Evolutionary conservation across 805 yeast genomes (phyloP).

Genomic region (Lipomyces yamadae): DNA sequence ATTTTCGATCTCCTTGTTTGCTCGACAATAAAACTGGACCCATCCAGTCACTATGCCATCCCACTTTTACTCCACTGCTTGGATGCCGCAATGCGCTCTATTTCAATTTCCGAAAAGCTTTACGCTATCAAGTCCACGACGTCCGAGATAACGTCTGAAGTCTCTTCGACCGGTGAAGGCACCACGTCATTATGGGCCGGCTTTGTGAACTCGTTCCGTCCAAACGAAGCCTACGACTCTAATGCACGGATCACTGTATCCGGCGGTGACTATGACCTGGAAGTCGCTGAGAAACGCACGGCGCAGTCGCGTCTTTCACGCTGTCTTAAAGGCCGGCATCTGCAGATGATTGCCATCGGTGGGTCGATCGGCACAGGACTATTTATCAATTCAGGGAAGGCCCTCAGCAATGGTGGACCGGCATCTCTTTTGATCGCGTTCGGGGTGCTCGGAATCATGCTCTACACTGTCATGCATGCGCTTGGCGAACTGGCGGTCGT

Average conservation of each 20-base stretch:
- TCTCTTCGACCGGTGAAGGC: conserved; percentile 6
- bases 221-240: conserved; percentile 30
- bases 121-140: background rate
- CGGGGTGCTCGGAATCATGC: conserved; percentile 55
- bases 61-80: background rate
- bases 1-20: background rate
- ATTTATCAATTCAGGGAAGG: conserved; percentile 48
- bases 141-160: background rate
- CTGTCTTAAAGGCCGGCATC: conserved; percentile 46
- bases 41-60: background rate
- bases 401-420: conserved; percentile 58
- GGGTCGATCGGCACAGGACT: conserved; percentile 84
- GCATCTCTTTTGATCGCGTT: conserved; percentile 58
- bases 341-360: conserved; percentile 74
- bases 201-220: conserved; percentile 38
- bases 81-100: background rate
- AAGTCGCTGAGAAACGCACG: conserved; percentile 34
- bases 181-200: conserved; percentile 24
- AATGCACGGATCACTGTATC: conserved; percentile 18
- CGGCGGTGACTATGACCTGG: conserved; percentile 26
- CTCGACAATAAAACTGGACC: background rate
- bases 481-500: conserved; percentile 68
- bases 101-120: background rate
- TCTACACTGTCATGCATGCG: conserved; percentile 58
- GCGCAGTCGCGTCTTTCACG: conserved; percentile 64